Percentiles rank a stretch among this genome's conserved stretches.
These are phyloP conservation scores for Casuarina equisetifolia DNA, from an alignment of 306 rosid genomes.

Conservation along the genomic window DNA sequence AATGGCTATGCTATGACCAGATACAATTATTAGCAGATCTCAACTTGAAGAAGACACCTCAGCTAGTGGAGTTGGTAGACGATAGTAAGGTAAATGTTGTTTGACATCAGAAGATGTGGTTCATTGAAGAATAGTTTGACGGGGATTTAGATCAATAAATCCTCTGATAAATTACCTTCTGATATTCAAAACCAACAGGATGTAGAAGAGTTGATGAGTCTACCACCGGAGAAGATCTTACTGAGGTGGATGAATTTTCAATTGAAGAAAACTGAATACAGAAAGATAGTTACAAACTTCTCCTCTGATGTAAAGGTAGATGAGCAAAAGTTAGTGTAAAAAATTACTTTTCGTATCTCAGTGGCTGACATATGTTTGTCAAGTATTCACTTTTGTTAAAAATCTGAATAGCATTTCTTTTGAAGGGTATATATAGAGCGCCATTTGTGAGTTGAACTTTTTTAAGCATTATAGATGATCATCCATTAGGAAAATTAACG, in stretches of 20 bases:
- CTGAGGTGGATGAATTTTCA: slow-evolving; percentile 98
- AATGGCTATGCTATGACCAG: slow-evolving; percentile 40
- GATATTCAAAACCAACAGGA: slow-evolving; percentile 53
- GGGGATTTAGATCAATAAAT: not conserved
- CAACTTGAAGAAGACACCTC: slow-evolving; percentile 95
- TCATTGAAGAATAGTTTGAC: not conserved
- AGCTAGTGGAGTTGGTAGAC: slow-evolving; percentile 87
- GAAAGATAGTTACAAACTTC: slow-evolving; percentile 75
- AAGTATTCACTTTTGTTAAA: not conserved
- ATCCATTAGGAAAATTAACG: not conserved
- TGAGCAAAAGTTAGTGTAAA: not conserved
- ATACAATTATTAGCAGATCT: slow-evolving; percentile 97
- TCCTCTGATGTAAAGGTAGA: slow-evolving; percentile 93
- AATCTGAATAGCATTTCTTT: not conserved
- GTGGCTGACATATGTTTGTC: not conserved
- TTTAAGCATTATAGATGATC: not conserved
- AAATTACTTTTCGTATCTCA: not conserved
- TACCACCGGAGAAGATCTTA: slow-evolving; percentile 94
- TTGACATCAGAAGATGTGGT: slow-evolving; percentile 17
- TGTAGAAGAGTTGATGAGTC: slow-evolving; percentile 92
- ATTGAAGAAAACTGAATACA: slow-evolving; percentile 78
- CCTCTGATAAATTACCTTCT: slow-evolving; percentile 26
- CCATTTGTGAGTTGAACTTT: not conserved
- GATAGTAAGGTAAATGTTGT: slow-evolving; percentile 65
- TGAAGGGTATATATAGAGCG: not conserved